These are phyloP conservation scores for Leccinum truebloodii DNA, from an alignment of 768 basidiomycete genomes.

Conservation along the genomic window DNA sequence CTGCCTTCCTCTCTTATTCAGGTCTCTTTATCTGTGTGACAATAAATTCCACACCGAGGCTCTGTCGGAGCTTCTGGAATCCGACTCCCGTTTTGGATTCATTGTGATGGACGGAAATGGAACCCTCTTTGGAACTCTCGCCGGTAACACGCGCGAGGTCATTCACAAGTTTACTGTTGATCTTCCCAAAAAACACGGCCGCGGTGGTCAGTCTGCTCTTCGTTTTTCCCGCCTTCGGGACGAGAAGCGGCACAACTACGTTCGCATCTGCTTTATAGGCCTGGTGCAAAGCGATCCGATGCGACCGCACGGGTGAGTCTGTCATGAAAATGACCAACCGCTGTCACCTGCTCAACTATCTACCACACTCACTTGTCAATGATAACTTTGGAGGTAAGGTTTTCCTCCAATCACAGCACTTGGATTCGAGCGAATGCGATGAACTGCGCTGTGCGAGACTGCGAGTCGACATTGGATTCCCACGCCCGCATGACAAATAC, in stretches of 20 bases:
- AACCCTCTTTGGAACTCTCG: constrained; percentile 91
- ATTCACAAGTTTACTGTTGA: constrained; percentile 99
- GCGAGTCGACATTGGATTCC: no score
- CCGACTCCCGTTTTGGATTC: constrained; percentile 97
- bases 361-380: no score
- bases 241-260: constrained; percentile 99
- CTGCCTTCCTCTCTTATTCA: constrained; percentile 32
- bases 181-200: constrained; percentile 98
- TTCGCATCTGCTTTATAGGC: neutral
- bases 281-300: no score
- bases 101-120: constrained; percentile 99
- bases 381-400: no score
- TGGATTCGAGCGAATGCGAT: neutral
- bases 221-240: constrained; percentile 99
- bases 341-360: no score
- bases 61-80: constrained; percentile 93
- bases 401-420: no score
- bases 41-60: constrained; percentile 99
- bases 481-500: no score
- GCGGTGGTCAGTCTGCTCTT: constrained; percentile 98
- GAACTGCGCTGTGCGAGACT: no score
- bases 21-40: constrained; percentile 97
- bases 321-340: neutral
- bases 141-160: constrained; percentile 96
- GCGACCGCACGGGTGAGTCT: neutral